These are phyloP conservation scores for Populus simonii DNA, from an alignment of 345 rosid species.

Conservation along the genomic window DNA sequence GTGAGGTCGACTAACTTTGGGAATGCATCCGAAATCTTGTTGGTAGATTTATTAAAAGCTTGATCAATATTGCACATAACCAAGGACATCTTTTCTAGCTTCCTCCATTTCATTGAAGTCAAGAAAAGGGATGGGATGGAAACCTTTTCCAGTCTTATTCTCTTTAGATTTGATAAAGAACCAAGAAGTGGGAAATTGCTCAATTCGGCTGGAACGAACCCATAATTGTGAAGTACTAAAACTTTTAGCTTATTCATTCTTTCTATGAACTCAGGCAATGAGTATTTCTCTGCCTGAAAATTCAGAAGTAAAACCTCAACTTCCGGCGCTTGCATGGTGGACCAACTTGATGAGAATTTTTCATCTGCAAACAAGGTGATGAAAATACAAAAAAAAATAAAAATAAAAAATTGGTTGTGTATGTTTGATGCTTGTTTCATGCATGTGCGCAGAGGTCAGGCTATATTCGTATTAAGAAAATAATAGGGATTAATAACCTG, in stretches of 20 bases:
- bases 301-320: constrained; percentile 25
- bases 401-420: neutral
- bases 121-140: constrained; percentile 13
- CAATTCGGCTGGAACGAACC: constrained; percentile 33
- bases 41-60: constrained; percentile 12
- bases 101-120: neutral
- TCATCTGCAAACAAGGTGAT: constrained; percentile 20
- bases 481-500: constrained; percentile 12
- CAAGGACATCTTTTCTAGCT: constrained; percentile 26
- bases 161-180: constrained; percentile 18
- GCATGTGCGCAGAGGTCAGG: neutral
- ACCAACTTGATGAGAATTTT: constrained; percentile 23
- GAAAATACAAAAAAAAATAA: neutral
- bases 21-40: neutral
- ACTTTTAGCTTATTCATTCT: constrained; percentile 47
- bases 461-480: neutral
- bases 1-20: constrained; percentile 26
- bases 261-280: constrained; percentile 47
- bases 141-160: constrained; percentile 29
- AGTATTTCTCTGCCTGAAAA: constrained; percentile 14
- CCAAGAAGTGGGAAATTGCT: constrained; percentile 33
- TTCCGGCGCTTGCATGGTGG: constrained; percentile 19
- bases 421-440: neutral
- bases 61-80: constrained; percentile 26
- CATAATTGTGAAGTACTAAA: constrained; percentile 37